Evolutionary conservation across 768 basidiomycete species (phyloP).

Genomic region (Trametes coccinea): DNA sequence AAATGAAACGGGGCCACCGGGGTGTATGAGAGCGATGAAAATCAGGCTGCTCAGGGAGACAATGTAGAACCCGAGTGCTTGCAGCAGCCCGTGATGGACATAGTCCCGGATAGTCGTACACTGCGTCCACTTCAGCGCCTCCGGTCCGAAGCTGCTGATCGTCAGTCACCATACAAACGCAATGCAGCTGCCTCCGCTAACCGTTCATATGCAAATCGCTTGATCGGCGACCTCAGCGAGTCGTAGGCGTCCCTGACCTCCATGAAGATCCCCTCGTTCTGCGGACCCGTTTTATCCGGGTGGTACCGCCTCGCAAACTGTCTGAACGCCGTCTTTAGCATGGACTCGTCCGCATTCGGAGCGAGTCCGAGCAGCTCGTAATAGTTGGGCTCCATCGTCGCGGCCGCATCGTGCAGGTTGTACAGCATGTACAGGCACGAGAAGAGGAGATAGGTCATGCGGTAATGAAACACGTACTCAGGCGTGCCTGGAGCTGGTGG

Average conservation of each 20-base stretch:
- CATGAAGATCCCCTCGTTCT: constrained; percentile 68
- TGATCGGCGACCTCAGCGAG: constrained; percentile 72
- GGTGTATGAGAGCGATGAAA: constrained; percentile 63
- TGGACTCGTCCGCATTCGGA: constrained; percentile 62
- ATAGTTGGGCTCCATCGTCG: constrained; percentile 67
- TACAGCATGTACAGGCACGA: constrained; percentile 68
- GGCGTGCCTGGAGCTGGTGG: constrained; percentile 46
- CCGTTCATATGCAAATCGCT: constrained; percentile 87
- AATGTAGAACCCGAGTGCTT: constrained; percentile 66
- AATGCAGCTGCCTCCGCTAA: constrained; percentile 33
- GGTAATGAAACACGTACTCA: constrained; percentile 57
- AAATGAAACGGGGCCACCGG: constrained; percentile 59
- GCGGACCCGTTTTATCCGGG: constrained; percentile 68
- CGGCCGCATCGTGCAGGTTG: constrained; percentile 58
- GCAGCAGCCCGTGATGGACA: constrained; percentile 62
- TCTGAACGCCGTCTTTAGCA: constrained; percentile 72
- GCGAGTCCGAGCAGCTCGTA: constrained; percentile 71
- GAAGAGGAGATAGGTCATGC: constrained; percentile 60
- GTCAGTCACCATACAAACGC: neutral
- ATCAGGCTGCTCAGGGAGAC: constrained; percentile 57
- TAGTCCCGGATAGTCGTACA: constrained; percentile 73
- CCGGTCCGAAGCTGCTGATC: constrained; percentile 70
- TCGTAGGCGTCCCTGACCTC: constrained; percentile 73
- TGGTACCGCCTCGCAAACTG: constrained; percentile 73
- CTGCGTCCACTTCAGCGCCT: constrained; percentile 64